Conservation (phyloP, 768 basidiomycete genomes). For the Lactarius quietus region DNA sequence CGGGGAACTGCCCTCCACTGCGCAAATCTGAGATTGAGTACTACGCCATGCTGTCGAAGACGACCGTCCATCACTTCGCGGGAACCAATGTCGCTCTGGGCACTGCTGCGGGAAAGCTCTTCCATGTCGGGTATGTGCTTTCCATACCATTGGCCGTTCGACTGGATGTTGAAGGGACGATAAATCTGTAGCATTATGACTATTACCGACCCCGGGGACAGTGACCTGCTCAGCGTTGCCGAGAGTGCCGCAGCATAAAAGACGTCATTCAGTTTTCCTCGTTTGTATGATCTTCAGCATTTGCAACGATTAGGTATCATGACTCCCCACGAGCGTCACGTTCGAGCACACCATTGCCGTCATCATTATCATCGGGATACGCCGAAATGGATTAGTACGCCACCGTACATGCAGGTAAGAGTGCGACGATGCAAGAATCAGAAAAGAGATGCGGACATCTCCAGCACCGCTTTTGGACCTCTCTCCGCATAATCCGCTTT, state of each 20-base stretch:
- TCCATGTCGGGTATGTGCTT: conserved; percentile 84
- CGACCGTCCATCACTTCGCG: conserved; percentile 95
- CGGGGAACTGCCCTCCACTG: conserved; percentile 98
- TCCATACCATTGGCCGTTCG: conserved; percentile 6
- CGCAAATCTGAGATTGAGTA: conserved; percentile 99
- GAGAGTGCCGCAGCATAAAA: conserved; percentile 64
- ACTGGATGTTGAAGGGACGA: not conserved
- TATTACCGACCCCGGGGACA: conserved; percentile 93
- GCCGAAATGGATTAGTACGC: not conserved
- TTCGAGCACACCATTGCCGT: not conserved
- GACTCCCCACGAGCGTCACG: conserved; percentile 1
- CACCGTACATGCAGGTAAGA: not conserved
- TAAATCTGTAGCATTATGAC: conserved; percentile 80
- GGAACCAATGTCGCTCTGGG: conserved; percentile 98
- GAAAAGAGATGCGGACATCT: conserved; percentile 70
- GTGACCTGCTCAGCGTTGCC: conserved; percentile 86
- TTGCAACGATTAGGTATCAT: conserved; percentile 24
- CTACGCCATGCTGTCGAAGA: conserved; percentile 99
- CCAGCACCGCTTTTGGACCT: conserved; percentile 73
- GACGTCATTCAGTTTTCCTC: conserved; percentile 19
- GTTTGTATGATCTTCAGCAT: conserved; percentile 24
- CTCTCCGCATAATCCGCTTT: conserved; percentile 72
- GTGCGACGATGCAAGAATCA: conserved; percentile 32
- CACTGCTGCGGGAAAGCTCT: conserved; percentile 98
- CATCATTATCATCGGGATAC: not conserved